These are phyloP conservation scores for Thraustochytrium sp. DNA, from an alignment of 352 stramenopile species.

Conservation along the genomic window DNA sequence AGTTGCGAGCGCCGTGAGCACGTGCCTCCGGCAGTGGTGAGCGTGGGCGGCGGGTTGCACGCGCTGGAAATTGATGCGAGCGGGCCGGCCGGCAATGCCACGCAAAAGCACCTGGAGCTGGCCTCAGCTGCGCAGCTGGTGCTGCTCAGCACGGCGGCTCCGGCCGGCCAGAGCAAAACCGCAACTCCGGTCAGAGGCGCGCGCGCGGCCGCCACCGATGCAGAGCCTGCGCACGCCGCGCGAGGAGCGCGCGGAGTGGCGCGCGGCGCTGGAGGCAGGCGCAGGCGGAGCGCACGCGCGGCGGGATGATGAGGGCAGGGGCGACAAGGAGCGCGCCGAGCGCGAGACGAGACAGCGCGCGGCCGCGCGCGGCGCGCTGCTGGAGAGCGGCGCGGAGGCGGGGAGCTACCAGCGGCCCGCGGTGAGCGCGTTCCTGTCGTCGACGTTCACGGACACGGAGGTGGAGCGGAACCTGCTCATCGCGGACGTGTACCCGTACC, in stretches of 20 bases:
- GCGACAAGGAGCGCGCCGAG: background rate
- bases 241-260: background rate
- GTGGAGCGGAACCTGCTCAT: background rate
- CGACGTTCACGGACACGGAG: slow-evolving; percentile 27
- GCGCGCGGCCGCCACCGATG: no score
- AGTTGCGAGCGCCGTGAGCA: no score
- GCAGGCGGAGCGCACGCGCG: background rate
- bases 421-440: background rate
- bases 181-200: no score
- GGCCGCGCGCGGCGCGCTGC: background rate
- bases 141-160: no score
- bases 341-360: background rate
- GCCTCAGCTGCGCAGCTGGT: no score
- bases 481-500: background rate
- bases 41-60: no score
- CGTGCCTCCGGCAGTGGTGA: no score
- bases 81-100: no score
- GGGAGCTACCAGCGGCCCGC: background rate
- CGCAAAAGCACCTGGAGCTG: no score
- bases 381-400: background rate
- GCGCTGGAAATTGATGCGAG: no score
- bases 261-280: background rate
- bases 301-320: background rate
- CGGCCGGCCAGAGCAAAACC: no score
- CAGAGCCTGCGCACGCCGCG: no score